A percentile compares a stretch with the other conserved stretches of the same genome.
These are phyloP conservation scores for Plenodomus lindquistii DNA, from an alignment of 2,329 filamentous ascomycete species.

Conservation along the genomic window DNA sequence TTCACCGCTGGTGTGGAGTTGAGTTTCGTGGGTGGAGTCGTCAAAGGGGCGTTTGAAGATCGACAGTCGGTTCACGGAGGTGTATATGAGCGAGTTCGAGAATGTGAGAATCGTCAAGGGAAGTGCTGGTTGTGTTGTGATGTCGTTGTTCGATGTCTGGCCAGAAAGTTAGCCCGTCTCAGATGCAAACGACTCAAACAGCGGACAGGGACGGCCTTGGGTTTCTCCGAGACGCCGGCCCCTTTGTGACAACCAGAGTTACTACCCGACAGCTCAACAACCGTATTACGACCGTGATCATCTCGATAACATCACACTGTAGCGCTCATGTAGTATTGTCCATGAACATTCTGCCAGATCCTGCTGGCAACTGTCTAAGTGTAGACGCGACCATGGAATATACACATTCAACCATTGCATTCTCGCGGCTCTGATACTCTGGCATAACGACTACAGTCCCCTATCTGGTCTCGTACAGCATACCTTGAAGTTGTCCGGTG, in stretches of 20 bases:
- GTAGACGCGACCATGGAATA: too few relatives aligned
- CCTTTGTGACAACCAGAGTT: neutral
- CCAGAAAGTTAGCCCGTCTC: conserved; percentile 26
- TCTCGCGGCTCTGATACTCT: too few relatives aligned
- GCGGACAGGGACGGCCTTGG: neutral
- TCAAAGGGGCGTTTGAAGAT: neutral
- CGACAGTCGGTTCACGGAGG: neutral
- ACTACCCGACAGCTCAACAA: neutral
- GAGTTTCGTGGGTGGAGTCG: neutral
- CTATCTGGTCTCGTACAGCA: too few relatives aligned
- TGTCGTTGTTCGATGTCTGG: conserved; percentile 23
- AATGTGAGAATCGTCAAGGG: neutral
- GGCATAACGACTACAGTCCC: too few relatives aligned
- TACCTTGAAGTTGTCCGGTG: too few relatives aligned
- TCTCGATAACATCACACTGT: neutral
- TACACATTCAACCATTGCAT: too few relatives aligned
- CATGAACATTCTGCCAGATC: too few relatives aligned
- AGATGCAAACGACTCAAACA: conserved; percentile 32
- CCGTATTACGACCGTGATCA: neutral
- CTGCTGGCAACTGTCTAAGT: too few relatives aligned
- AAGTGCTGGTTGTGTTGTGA: conserved; percentile 10
- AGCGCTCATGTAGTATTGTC: neutral
- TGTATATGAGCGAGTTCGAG: neutral
- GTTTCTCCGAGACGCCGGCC: neutral
- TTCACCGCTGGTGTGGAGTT: conserved; percentile 10